Conservation (phyloP, 2,329 filamentous ascomycete genomes). For the Incumbomyces delicatus region DNA sequence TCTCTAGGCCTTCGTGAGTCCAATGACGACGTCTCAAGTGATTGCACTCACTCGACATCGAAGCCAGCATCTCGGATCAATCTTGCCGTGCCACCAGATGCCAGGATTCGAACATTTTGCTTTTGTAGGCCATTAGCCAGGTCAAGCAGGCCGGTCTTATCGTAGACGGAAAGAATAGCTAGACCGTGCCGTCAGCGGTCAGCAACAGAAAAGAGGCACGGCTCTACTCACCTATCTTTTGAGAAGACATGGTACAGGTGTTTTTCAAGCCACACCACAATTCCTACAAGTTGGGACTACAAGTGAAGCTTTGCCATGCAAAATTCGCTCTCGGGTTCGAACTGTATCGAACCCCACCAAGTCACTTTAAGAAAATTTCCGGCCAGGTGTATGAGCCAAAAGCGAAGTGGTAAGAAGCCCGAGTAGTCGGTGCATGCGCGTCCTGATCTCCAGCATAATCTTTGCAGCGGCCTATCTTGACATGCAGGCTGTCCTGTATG, state of each 20-base stretch:
- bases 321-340: too few species aligned
- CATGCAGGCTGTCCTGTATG: too few species aligned
- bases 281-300: too few species aligned
- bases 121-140: slow-evolving; percentile 81
- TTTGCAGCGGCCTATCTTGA: too few species aligned
- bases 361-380: too few species aligned
- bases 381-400: too few species aligned
- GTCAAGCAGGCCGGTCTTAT: slow-evolving; percentile 94
- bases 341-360: too few species aligned
- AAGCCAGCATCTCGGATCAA: slow-evolving; percentile 96
- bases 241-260: background rate
- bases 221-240: slow-evolving; percentile 2
- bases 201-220: background rate
- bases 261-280: too few species aligned
- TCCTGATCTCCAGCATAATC: too few species aligned
- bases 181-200: background rate
- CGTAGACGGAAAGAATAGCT: slow-evolving; percentile 95
- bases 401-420: too few species aligned
- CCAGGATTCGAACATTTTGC: slow-evolving; percentile 83
- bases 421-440: too few species aligned
- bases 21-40: background rate
- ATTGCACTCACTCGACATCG: slow-evolving; percentile 67
- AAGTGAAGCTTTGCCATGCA: too few species aligned
- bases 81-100: slow-evolving; percentile 88
- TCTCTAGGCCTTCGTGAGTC: slow-evolving; percentile 50